Conservation (phyloP, 164 flowering plant genomes). For the Brasenia schreberi region DNA sequence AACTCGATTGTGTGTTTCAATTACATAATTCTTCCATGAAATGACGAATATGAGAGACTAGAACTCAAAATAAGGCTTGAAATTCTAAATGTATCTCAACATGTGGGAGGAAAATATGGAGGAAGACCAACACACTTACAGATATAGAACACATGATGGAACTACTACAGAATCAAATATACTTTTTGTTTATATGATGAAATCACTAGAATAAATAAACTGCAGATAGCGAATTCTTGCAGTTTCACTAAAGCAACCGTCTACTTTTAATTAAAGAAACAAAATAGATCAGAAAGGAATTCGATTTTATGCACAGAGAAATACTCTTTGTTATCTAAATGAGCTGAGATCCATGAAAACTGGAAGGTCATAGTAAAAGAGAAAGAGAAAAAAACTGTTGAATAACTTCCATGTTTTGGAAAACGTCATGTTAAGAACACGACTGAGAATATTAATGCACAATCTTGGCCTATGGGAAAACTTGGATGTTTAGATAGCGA, state of each 20-base stretch:
- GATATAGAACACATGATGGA: not conserved
- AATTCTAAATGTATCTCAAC: not conserved
- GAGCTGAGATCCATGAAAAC: not conserved
- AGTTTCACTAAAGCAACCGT: not conserved
- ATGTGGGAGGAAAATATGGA: not conserved
- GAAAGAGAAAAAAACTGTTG: not conserved
- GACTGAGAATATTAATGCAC: no score
- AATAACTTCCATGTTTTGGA: not conserved
- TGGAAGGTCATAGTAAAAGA: not conserved
- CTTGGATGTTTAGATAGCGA: not conserved
- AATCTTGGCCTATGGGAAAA: no score
- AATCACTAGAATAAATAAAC: not conserved
- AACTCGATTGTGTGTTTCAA: no score
- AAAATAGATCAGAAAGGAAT: not conserved
- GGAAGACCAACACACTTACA: not conserved
- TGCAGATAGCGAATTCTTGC: not conserved
- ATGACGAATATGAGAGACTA: not conserved
- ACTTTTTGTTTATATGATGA: not conserved
- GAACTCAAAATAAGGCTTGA: not conserved
- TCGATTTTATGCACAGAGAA: not conserved
- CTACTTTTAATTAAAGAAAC: not conserved
- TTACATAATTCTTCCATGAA: not conserved
- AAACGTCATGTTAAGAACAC: no score
- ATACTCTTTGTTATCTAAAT: not conserved
- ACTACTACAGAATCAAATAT: not conserved